These are phyloP conservation scores for Hypoxylon sp. DNA, from an alignment of 2,329 filamentous ascomycete genomes.

Conservation along the genomic window DNA sequence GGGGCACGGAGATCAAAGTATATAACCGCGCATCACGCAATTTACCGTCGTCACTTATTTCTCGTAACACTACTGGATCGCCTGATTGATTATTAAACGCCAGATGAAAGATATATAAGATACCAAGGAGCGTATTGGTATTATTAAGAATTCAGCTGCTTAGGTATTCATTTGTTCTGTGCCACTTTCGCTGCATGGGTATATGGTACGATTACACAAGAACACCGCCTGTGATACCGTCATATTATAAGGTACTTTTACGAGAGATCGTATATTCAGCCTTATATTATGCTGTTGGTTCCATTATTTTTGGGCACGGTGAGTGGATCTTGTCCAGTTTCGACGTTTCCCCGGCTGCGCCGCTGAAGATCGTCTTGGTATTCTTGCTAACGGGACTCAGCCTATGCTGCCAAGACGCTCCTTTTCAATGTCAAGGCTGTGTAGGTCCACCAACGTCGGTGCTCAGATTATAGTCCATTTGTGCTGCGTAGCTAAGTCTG, in stretches of 20 bases:
- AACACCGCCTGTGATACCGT: neutral
- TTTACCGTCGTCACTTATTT: neutral
- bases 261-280: neutral
- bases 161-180: neutral
- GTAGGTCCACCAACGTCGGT: neutral
- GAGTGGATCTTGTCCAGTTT: conserved; percentile 9
- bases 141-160: neutral
- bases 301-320: neutral
- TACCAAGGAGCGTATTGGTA: neutral
- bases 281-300: neutral
- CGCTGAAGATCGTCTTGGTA: conserved; percentile 20
- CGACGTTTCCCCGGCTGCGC: conserved; percentile 12
- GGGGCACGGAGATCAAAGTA: neutral
- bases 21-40: neutral
- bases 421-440: neutral
- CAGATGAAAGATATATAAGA: too few species aligned
- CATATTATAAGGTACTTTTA: neutral
- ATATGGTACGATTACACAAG: neutral
- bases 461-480: neutral
- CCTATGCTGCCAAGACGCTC: conserved; percentile 2
- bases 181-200: neutral
- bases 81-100: too few species aligned
- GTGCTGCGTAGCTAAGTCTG: neutral
- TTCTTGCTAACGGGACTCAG: conserved; percentile 5
- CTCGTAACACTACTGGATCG: neutral